A percentile compares a stretch with the other conserved stretches of the same genome.
These are phyloP conservation scores for Plectosphaerella plurivora DNA, from an alignment of 2,329 filamentous ascomycete species.

Conservation along the genomic window DNA sequence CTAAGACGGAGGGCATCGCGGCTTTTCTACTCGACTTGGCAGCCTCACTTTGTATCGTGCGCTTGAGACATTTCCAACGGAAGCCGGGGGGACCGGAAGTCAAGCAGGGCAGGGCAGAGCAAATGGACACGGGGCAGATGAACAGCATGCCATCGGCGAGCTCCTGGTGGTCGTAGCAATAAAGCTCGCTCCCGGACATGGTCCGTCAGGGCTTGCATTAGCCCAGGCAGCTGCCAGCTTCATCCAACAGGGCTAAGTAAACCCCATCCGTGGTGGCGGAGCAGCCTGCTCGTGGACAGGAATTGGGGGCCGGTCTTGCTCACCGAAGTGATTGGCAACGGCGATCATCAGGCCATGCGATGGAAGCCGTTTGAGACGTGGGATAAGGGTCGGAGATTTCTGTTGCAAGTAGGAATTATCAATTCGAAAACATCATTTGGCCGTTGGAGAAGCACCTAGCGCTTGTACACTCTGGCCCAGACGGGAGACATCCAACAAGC, in stretches of 20 bases:
- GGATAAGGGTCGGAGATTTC: too few species aligned
- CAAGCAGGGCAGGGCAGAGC: too few species aligned
- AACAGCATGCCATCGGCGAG: background rate
- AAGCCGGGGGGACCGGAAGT: too few species aligned
- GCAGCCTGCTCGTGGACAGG: background rate
- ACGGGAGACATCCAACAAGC: too few species aligned
- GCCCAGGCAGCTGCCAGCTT: conserved; percentile 5
- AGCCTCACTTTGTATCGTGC: background rate
- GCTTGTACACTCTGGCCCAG: too few species aligned
- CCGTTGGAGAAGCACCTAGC: too few species aligned
- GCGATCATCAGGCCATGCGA: background rate
- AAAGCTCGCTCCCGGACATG: background rate
- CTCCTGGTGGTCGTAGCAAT: background rate
- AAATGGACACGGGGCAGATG: too few species aligned
- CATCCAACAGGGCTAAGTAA: background rate
- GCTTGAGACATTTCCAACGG: too few species aligned
- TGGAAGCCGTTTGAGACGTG: too few species aligned
- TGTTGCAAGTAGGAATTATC: background rate
- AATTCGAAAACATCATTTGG: background rate
- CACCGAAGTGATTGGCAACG: background rate
- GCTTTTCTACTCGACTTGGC: conserved; percentile 2
- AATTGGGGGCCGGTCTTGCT: background rate
- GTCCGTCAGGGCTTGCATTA: background rate
- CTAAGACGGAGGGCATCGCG: background rate
- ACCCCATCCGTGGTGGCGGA: conserved; percentile 5